Evolutionary conservation across 345 rosid genomes (phyloP), one percentile per base, ranked within the genome.

Genomic region (Physaria fendleri): DNA sequence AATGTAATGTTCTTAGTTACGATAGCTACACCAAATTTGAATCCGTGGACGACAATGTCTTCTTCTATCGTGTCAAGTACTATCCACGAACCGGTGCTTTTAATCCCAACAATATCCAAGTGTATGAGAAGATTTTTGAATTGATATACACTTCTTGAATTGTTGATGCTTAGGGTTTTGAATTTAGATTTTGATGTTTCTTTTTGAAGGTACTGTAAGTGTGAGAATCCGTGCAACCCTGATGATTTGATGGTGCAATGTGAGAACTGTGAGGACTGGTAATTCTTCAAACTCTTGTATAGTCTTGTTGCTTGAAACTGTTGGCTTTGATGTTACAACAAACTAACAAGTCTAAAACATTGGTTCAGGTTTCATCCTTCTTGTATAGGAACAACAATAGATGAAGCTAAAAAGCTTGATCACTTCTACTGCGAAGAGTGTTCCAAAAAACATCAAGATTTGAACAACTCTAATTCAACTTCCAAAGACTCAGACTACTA

Each of bases 181-280:
- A n/a, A n/a, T n/a, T n/a, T n/a, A n/a, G n/a, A n/a, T n/a, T 25
- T 7, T 34, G 45, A 12, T 16, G 25, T 49, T 38, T 39, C 8
- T n/a, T 38, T 15, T 37, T 5, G 71, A 74, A 93, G 99, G 72
- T 93, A 85, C 74, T 93, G 99, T 76, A 93, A 93, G 60, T 93
- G 99, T 37, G 97, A 93, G 80, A 93, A 89, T 97, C 99, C 99
- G 20, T 93, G 89, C 56, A 93, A 93, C 65, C 99, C 99, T 11
- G 99, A 93, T 68, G 97, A 93, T 50, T 59, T 93, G 27, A 93
- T 93, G 99, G 88, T 93, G 47, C 99, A 93, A 55, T 93, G 99
- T 11, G 99, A 93, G 74, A 79, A 79, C 47, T 93, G 99, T 66
- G 85, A 80, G 29, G 97, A 89, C 57, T 93, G 97, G 99, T 93